These are phyloP conservation scores for Aureobasidium vineae DNA, from an alignment of 2,329 filamentous ascomycete genomes.

Conservation along the genomic window DNA sequence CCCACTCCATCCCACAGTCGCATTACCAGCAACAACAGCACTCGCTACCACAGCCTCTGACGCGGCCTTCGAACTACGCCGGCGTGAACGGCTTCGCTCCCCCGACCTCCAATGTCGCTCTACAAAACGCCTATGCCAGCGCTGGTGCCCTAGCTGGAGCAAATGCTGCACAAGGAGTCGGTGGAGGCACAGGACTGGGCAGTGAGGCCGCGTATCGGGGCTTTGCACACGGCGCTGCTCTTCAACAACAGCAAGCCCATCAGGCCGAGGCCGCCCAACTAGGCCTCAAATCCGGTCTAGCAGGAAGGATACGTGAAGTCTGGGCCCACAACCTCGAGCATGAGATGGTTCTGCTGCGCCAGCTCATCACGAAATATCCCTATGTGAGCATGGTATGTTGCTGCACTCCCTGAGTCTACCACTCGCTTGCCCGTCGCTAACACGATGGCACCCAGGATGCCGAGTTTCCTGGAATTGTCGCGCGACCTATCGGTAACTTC, in stretches of 20 bases:
- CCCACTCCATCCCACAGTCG: constrained; percentile 49
- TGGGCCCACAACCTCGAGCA: constrained; percentile 90
- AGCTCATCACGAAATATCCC: constrained; percentile 83
- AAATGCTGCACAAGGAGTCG: constrained; percentile 35
- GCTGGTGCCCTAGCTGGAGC: background rate
- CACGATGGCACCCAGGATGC: constrained; percentile 67
- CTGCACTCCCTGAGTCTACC: background rate
- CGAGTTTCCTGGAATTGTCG: constrained; percentile 96
- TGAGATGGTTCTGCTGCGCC: constrained; percentile 82
- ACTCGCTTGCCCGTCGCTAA: background rate
- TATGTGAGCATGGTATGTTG: constrained; percentile 92
- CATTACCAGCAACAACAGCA: constrained; percentile 41
- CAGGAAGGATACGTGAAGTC: constrained; percentile 87
- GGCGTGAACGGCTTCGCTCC: constrained; percentile 41
- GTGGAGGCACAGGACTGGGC: constrained; percentile 64
- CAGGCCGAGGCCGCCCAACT: constrained; percentile 41
- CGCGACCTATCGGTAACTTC: constrained; percentile 91
- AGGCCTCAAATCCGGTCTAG: constrained; percentile 58
- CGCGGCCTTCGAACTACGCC: constrained; percentile 68
- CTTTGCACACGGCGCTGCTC: constrained; percentile 69
- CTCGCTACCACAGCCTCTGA: constrained; percentile 55
- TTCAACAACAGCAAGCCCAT: constrained; percentile 49
- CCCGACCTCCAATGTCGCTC: constrained; percentile 56
- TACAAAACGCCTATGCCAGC: constrained; percentile 37
- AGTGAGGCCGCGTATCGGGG: constrained; percentile 86